Evolutionary conservation across 179 eudicot species (phyloP).

Genomic region (Silene noctiflora): DNA sequence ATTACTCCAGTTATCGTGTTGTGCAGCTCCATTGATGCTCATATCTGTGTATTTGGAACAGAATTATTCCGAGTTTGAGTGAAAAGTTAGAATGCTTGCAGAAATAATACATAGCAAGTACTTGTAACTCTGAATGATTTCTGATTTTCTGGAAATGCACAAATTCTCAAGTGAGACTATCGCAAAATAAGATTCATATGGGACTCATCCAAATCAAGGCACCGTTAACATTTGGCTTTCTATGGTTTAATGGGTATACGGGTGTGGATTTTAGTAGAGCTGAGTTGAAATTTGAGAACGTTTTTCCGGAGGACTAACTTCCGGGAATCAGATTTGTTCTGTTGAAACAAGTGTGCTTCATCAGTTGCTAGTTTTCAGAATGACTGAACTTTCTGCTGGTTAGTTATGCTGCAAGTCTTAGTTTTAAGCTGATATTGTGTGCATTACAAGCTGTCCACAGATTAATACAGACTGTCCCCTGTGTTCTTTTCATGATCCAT

Average conservation of each 20-base stretch:
- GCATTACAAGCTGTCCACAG: neutral
- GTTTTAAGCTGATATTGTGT: constrained; percentile 10
- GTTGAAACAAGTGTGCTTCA: neutral
- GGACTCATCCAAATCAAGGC: no score
- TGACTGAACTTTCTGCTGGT: constrained; percentile 4
- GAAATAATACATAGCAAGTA: neutral
- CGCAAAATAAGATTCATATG: no score
- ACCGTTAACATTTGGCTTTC: no score
- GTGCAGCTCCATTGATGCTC: neutral
- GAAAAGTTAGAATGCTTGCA: constrained; percentile 1
- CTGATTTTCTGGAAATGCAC: no score
- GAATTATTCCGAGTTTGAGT: neutral
- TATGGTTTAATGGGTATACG: no score
- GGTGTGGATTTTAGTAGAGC: no score
- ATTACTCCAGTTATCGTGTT: neutral
- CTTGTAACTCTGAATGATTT: no score
- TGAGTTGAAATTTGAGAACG: neutral
- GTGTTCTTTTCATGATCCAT: constrained; percentile 18
- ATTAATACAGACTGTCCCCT: neutral
- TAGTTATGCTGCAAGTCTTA: neutral
- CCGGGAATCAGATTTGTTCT: neutral
- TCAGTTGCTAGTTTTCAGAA: neutral
- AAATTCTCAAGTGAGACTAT: no score
- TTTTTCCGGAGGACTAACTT: neutral
- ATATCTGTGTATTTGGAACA: neutral